phyloP scores from a whole-genome alignment of 1,284 basidiomycete genomes.

The Pisolithus thermaeus region DNA sequence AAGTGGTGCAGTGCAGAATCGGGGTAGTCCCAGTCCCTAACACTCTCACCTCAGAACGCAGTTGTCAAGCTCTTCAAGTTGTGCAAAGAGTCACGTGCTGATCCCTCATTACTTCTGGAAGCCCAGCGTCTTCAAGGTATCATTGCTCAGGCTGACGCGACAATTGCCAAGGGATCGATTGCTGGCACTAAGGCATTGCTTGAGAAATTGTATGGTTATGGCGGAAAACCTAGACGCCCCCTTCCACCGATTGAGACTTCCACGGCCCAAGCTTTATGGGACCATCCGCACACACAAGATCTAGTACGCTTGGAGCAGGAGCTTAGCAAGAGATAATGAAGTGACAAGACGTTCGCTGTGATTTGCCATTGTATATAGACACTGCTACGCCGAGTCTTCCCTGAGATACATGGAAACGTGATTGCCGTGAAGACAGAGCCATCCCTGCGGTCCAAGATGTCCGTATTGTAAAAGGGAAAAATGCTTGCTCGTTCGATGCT shows the following conservation, averaged over 20 bases:
- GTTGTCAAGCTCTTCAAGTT: slow-evolving; percentile 61
- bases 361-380: not conserved
- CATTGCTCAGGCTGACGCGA: slow-evolving; percentile 73
- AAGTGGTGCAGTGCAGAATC: slow-evolving; percentile 21
- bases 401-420: not conserved
- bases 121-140: slow-evolving; percentile 77
- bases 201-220: slow-evolving; percentile 70
- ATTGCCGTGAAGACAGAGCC: too few species aligned
- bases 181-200: slow-evolving; percentile 79
- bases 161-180: slow-evolving; percentile 74
- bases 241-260: slow-evolving; percentile 57
- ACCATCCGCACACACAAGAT: slow-evolving; percentile 62
- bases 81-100: slow-evolving; percentile 46
- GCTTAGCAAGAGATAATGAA: slow-evolving; percentile 34
- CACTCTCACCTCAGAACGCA: slow-evolving; percentile 39
- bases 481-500: too few species aligned
- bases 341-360: too few species aligned
- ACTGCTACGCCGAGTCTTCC: not conserved
- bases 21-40: not conserved
- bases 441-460: too few species aligned
- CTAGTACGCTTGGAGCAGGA: slow-evolving; percentile 63
- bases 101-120: slow-evolving; percentile 56
- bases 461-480: too few species aligned
- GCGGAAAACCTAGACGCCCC: slow-evolving; percentile 70
- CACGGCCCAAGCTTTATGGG: slow-evolving; percentile 57